phyloP scores from a whole-genome alignment of 495 filamentous ascomycete genomes.

The Lineolata rhizophorae region DNA sequence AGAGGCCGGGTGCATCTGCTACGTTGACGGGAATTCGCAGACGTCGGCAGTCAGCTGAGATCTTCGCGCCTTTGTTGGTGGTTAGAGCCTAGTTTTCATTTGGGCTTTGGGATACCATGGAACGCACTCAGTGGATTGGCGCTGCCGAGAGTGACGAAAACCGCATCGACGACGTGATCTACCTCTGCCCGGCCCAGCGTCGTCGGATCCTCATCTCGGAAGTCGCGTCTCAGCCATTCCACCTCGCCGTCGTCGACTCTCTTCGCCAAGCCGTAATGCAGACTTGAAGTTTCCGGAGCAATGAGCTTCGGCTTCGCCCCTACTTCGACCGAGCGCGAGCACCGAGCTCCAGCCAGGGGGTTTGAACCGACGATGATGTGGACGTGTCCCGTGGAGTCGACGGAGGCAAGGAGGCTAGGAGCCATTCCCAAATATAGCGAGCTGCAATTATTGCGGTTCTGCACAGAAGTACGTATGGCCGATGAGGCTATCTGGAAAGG shows the following conservation, averaged over 20 bases:
- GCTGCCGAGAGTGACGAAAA: conserved; percentile 59
- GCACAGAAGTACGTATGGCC: no score
- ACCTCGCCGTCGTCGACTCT: conserved; percentile 51
- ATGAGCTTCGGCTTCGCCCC: conserved; percentile 76
- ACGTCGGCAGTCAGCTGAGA: conserved; percentile 53
- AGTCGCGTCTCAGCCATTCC: conserved; percentile 46
- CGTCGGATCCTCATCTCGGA: conserved; percentile 53
- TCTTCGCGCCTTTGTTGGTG: conserved; percentile 29
- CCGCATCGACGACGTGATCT: conserved; percentile 60
- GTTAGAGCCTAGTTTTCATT: conserved; percentile 1
- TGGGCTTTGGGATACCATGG: no score
- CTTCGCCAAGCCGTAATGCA: conserved; percentile 54
- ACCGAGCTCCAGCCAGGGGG: conserved; percentile 65
- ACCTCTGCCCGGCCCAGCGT: conserved; percentile 62
- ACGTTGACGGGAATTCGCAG: conserved; percentile 86
- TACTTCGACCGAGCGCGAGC: conserved; percentile 57
- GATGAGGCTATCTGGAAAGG: no score
- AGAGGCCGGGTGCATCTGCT: conserved; percentile 67
- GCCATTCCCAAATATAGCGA: conserved; percentile 15
- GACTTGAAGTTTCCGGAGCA: conserved; percentile 35
- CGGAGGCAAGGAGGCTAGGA: conserved; percentile 50
- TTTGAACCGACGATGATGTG: conserved; percentile 77
- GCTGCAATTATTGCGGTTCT: no score
- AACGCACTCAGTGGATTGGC: conserved; percentile 28
- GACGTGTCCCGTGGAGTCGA: conserved; percentile 51